Evolutionary conservation across 257 asterid genomes (phyloP).

Genomic region (Verbena officinalis): DNA sequence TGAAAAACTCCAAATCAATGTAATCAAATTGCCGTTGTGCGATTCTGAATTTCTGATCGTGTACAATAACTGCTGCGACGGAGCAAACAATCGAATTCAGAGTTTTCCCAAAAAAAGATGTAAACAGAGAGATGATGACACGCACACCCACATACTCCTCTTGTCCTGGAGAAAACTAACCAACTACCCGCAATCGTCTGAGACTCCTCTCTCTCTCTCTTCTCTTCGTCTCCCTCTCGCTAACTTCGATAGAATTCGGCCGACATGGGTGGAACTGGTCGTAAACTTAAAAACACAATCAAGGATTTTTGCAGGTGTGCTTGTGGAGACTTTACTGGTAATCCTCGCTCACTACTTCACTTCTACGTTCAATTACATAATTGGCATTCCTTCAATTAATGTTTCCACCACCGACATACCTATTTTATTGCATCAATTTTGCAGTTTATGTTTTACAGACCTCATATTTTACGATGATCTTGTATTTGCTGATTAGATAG

Average conservation of each 20-base stretch:
- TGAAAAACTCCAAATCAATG: no score
- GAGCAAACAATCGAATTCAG: no score
- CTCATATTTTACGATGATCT: no score
- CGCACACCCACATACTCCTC: neutral
- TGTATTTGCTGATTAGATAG: no score
- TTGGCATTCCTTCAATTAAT: neutral
- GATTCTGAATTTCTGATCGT: no score
- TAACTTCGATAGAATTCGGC: neutral
- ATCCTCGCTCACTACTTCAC: constrained; percentile 18
- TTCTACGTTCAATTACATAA: constrained; percentile 37
- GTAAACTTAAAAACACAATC: constrained; percentile 26
- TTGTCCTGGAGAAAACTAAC: constrained; percentile 24
- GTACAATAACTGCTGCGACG: no score
- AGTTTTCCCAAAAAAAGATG: no score
- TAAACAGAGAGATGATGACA: neutral
- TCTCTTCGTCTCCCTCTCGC: neutral
- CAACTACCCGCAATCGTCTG: neutral
- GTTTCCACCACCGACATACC: neutral
- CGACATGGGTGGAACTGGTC: constrained; percentile 12
- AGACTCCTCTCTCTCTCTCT: constrained; percentile 4
- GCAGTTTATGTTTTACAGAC: neutral
- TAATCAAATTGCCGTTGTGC: no score
- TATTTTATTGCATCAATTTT: neutral
- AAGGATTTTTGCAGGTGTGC: constrained; percentile 37
- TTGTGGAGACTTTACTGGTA: constrained; percentile 36